These are phyloP conservation scores for Citrullus mucosospermus DNA, from an alignment of 306 rosid species.

Conservation along the genomic window DNA sequence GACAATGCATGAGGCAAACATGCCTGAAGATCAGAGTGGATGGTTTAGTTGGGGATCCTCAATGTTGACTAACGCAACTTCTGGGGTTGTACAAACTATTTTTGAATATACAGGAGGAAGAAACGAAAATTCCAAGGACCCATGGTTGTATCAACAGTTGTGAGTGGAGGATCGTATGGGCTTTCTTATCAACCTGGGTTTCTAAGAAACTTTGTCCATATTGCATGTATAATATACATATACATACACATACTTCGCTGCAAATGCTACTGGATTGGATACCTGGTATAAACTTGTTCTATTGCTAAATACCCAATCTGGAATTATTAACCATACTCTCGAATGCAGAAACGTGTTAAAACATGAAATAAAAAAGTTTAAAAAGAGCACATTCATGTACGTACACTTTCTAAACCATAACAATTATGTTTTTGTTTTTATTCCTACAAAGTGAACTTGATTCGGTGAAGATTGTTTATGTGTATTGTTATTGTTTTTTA, in stretches of 20 bases:
- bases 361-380: not conserved
- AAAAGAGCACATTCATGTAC: not conserved
- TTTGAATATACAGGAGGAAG: slow-evolving; percentile 28
- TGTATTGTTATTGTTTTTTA: not conserved
- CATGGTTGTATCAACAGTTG: slow-evolving; percentile 64
- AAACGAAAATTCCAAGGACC: slow-evolving; percentile 26
- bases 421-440: not conserved
- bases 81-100: slow-evolving; percentile 20
- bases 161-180: slow-evolving; percentile 7
- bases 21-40: slow-evolving; percentile 27
- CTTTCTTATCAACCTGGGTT: not conserved
- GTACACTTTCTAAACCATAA: not conserved
- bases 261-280: not conserved
- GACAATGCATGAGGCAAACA: slow-evolving; percentile 32
- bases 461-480: not conserved
- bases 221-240: not conserved
- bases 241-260: not conserved
- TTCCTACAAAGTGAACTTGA: not conserved
- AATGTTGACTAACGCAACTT: slow-evolving; percentile 38
- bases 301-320: not conserved
- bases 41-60: slow-evolving; percentile 79
- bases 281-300: not conserved
- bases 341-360: not conserved
- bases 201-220: not conserved
- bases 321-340: not conserved